phyloP scores from a whole-genome alignment of 1,284 basidiomycete species.

The Rhodofomes roseus region DNA sequence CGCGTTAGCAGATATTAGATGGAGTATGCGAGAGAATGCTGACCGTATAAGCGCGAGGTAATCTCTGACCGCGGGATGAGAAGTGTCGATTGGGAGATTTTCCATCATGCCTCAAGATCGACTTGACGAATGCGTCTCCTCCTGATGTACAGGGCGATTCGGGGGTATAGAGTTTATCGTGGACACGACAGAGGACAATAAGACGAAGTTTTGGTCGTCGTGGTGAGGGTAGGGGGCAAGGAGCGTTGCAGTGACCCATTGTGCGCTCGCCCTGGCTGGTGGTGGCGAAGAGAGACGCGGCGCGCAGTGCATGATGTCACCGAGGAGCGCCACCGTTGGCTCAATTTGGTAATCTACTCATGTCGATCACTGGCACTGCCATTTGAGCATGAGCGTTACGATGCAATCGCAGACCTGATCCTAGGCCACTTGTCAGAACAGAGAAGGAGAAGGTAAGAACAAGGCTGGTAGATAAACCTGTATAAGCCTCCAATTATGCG shows the following conservation, averaged over 20 bases:
- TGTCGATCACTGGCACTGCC: no score
- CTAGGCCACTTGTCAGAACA: no score
- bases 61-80: conserved; percentile 28
- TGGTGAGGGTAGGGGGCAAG: background rate
- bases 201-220: background rate
- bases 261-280: background rate
- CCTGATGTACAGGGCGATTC: background rate
- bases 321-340: background rate
- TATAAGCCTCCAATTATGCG: no score
- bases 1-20: background rate
- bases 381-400: no score
- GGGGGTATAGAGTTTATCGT: background rate
- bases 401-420: no score
- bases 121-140: background rate
- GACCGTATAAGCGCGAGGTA: conserved; percentile 29
- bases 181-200: no score
- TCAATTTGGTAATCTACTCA: background rate
- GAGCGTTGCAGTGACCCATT: background rate
- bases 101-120: conserved; percentile 20
- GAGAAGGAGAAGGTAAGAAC: no score
- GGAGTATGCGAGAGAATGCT: conserved; percentile 1
- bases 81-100: conserved; percentile 26
- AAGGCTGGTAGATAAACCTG: no score
- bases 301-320: background rate
- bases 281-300: background rate